phyloP scores from a whole-genome alignment of 2,329 filamentous ascomycete genomes.

The Xylariaceae sp. region DNA sequence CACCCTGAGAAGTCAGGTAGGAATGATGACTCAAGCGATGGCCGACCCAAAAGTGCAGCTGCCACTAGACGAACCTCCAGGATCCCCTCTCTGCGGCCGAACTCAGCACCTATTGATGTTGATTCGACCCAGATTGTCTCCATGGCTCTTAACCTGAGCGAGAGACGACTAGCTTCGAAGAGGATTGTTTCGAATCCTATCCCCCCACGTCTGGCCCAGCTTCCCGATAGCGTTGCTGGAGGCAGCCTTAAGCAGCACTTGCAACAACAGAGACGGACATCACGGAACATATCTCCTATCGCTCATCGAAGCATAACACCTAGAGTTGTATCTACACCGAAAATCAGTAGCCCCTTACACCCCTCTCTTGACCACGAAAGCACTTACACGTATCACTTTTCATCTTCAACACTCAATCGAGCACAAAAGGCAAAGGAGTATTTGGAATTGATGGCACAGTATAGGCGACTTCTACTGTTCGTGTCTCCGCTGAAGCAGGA shows the following conservation, averaged over 20 bases:
- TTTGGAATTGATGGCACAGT: constrained; percentile 81
- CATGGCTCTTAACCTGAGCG: constrained; percentile 84
- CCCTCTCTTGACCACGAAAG: constrained; percentile 46
- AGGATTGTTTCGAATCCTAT: constrained; percentile 50
- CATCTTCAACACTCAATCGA: constrained; percentile 73
- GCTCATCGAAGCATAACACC: constrained; percentile 42
- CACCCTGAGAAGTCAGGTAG: constrained; percentile 14
- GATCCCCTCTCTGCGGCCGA: constrained; percentile 24
- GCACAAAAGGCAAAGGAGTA: constrained; percentile 81
- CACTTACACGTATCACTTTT: constrained; percentile 62
- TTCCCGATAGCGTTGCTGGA: constrained; percentile 50
- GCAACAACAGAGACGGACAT: constrained; percentile 65
- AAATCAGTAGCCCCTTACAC: constrained; percentile 44
- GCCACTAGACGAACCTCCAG: constrained; percentile 23
- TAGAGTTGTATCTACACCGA: constrained; percentile 38
- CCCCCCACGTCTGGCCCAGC: constrained; percentile 48
- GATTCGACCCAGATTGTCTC: constrained; percentile 89
- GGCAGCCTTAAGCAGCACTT: constrained; percentile 64
- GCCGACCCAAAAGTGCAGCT: constrained; percentile 24
- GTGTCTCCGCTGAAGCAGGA: constrained; percentile 67
- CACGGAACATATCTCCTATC: constrained; percentile 58
- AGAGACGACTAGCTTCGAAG: constrained; percentile 63
- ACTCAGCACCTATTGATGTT: constrained; percentile 49
- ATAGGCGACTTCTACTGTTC: constrained; percentile 72
- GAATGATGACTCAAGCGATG: constrained; percentile 14